Percentiles rank a stretch among this genome's conserved stretches.
These are phyloP conservation scores for Mediolabrus comicus DNA, from an alignment of 108 stramenopile species.

Conservation along the genomic window DNA sequence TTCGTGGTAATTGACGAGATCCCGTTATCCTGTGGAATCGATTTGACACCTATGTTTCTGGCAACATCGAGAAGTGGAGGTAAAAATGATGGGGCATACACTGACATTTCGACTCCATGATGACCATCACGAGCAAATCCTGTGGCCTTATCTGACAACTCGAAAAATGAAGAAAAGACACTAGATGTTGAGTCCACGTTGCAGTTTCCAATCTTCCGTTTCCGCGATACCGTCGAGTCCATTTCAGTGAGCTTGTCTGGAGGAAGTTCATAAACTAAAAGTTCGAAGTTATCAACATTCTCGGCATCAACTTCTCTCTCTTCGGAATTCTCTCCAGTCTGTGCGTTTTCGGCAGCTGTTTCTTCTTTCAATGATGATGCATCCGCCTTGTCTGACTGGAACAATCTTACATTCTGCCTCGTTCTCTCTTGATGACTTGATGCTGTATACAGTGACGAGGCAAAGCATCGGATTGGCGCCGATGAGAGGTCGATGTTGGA, in stretches of 20 bases:
- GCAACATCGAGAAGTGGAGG: conserved; percentile 26
- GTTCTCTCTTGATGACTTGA: neutral
- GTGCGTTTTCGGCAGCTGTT: neutral
- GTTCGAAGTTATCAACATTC: neutral
- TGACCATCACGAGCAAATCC: conserved; percentile 44
- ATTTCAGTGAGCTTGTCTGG: neutral
- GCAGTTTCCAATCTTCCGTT: neutral
- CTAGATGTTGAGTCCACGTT: conserved; percentile 10
- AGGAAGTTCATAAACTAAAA: neutral
- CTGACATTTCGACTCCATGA: conserved; percentile 58
- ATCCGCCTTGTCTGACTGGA: neutral
- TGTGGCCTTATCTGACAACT: neutral
- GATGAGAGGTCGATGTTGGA: neutral
- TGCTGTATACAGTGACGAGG: neutral
- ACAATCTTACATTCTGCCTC: neutral
- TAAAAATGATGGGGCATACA: conserved; percentile 71
- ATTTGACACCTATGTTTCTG: neutral
- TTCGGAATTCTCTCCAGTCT: neutral
- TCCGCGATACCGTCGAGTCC: neutral
- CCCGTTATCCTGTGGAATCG: conserved; percentile 2
- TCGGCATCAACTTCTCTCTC: neutral
- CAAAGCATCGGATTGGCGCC: neutral
- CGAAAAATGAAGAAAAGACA: conserved; percentile 25
- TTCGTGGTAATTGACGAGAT: neutral
- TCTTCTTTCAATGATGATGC: neutral